Evolutionary conservation across 2,329 filamentous ascomycete species (phyloP), one percentile per base, ranked within the genome.

Genomic region (Neurospora sp.): DNA sequence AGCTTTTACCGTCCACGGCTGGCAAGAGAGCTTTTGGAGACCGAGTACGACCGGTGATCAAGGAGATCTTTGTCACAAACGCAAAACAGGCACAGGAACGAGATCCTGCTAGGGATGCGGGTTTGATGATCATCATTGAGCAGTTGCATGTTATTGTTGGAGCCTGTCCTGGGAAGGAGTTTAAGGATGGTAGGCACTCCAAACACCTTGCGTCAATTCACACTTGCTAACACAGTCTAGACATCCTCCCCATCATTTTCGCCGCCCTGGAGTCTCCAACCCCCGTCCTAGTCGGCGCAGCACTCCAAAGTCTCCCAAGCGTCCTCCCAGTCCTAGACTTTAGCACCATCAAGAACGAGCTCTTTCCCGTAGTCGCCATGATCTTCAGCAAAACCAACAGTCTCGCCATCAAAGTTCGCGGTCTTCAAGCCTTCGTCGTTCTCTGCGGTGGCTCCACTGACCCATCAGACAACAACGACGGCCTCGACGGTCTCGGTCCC

Each of bases 311-410:
- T 37, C 82, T 99, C 5, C 90, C 93, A 1, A 85, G 88, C 1
- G 87, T 97, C n/a, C 82, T 98, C 5, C 92, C 93, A 0, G 88
- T 96, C 2, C 88, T 99, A 8, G 96, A 99, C 80, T 98, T 97
- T 75, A 96, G 91, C 74, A 98, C 95, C 0, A 94, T 97, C 76
- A 99, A 98, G 80, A 96, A 97, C 75, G 95, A 98, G 73, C 86
- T 99, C 0, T 99, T 99, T 79, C 96, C 96, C 0, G 89, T 97
- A 1, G 92, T 99, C 73, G 92, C 95, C 1, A 83, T 86, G 8
- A 96, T 97, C 0, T 99, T 99, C 77, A 93, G 91, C 75, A 95
- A 92, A 77, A 99, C 96, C 0, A 97, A 88, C 77, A 97, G 93
- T 78, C 86, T 99, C 69, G 92, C 91, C 6, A 98, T 99, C 82